These are phyloP conservation scores for Cephaloascus fragrans DNA, from an alignment of 805 yeast species.

Conservation along the genomic window DNA sequence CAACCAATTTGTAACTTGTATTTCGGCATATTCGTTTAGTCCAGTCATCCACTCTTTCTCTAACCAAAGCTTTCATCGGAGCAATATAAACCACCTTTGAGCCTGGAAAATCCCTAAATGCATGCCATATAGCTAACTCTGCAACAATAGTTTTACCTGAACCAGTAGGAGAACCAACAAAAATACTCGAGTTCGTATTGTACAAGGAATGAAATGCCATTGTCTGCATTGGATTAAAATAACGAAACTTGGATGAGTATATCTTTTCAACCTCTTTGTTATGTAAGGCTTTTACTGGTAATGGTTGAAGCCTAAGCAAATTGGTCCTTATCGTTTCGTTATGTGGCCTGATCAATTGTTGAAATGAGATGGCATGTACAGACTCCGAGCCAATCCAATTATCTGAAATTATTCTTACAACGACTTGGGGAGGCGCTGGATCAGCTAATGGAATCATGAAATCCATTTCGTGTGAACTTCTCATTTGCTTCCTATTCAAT, in stretches of 20 bases:
- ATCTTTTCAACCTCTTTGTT: slow-evolving; percentile 56
- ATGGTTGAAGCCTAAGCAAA: slow-evolving; percentile 70
- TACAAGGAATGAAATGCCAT: slow-evolving; percentile 90
- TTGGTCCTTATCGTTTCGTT: slow-evolving; percentile 82
- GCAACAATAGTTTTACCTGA: slow-evolving; percentile 98
- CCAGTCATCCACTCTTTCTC: slow-evolving; percentile 84
- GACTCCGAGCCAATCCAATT: slow-evolving; percentile 85
- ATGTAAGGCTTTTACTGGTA: slow-evolving; percentile 76
- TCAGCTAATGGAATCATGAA: slow-evolving; percentile 87
- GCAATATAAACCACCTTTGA: slow-evolving; percentile 80
- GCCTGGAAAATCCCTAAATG: slow-evolving; percentile 72
- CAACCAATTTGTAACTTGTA: slow-evolving; percentile 50
- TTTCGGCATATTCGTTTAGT: slow-evolving; percentile 36
- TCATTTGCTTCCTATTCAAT: slow-evolving; percentile 47
- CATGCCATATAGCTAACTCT: slow-evolving; percentile 95
- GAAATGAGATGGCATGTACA: slow-evolving; percentile 71
- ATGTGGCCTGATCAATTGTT: slow-evolving; percentile 80
- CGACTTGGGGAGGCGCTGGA: slow-evolving; percentile 84
- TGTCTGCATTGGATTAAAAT: slow-evolving; percentile 97
- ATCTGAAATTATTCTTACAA: slow-evolving; percentile 73
- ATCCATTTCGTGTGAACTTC: slow-evolving; percentile 60
- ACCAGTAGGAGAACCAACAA: slow-evolving; percentile 97
- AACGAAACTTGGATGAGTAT: slow-evolving; percentile 60
- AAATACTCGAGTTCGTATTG: slow-evolving; percentile 66
- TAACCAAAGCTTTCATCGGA: slow-evolving; percentile 80